Conservation (phyloP, 768 basidiomycete species). For the Royoungia palumana region DNA sequence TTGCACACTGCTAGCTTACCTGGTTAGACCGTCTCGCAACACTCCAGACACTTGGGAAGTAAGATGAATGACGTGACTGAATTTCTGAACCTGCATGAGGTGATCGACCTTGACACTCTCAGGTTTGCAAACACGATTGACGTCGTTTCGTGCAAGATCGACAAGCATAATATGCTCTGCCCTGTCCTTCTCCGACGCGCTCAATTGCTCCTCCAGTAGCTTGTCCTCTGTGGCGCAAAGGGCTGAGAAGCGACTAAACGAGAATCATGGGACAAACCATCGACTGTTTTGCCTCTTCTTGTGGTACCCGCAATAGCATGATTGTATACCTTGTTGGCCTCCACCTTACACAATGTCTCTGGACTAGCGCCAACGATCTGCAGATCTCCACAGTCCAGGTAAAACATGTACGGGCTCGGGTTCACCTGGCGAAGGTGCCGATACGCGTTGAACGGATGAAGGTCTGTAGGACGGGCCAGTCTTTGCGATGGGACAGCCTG, state of each 20-base stretch:
- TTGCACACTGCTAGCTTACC: slow-evolving; percentile 44
- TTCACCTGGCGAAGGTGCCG: slow-evolving; percentile 91
- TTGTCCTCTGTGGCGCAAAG: slow-evolving; percentile 74
- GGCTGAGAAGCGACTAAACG: slow-evolving; percentile 4
- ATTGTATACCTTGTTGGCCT: slow-evolving; percentile 88
- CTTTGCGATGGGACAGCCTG: slow-evolving; percentile 98
- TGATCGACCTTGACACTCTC: slow-evolving; percentile 95
- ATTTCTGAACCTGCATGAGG: slow-evolving; percentile 90
- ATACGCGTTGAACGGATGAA: slow-evolving; percentile 98
- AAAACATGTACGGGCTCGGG: slow-evolving; percentile 99
- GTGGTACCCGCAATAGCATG: slow-evolving; percentile 98
- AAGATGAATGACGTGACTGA: slow-evolving; percentile 96
- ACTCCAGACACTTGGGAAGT: slow-evolving; percentile 92
- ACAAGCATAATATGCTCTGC: slow-evolving; percentile 99
- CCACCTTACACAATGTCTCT: slow-evolving; percentile 95
- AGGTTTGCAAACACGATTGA: slow-evolving; percentile 94
- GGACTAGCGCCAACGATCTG: slow-evolving; percentile 98
- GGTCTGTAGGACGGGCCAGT: slow-evolving; percentile 73
- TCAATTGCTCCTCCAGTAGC: slow-evolving; percentile 65
- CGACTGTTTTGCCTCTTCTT: slow-evolving; percentile 76
- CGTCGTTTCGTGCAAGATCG: slow-evolving; percentile 96
- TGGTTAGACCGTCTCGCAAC: slow-evolving; percentile 75
- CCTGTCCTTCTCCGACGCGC: slow-evolving; percentile 88
- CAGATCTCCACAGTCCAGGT: slow-evolving; percentile 87
- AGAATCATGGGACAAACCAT: slow-evolving; percentile 54